Evolutionary conservation across 768 basidiomycete genomes (phyloP).

Genomic region (Naganishia vishniacii): DNA sequence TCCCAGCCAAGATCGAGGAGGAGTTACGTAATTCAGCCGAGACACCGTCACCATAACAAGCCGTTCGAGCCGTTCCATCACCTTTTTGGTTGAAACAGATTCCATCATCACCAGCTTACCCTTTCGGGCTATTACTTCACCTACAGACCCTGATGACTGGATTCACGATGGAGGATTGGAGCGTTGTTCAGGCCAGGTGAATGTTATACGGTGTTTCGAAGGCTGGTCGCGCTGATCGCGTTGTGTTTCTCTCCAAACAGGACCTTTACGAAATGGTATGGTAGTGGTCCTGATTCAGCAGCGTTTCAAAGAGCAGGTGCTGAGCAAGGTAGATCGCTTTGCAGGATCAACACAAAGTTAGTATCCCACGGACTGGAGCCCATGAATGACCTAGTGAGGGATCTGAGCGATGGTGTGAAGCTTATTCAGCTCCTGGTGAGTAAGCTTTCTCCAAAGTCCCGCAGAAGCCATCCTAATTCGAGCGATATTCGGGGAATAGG

Average conservation of each 20-base stretch:
- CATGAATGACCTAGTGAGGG: conserved; percentile 80
- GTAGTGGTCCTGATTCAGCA: conserved; percentile 5
- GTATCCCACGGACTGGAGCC: conserved; percentile 76
- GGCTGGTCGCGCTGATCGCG: no score
- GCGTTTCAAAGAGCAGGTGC: neutral
- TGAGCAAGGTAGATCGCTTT: neutral
- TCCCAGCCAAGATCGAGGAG: neutral
- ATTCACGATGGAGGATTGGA: conserved; percentile 5
- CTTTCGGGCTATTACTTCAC: neutral
- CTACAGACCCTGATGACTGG: neutral
- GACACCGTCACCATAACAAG: neutral
- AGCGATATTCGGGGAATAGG: neutral
- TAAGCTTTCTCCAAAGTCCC: neutral
- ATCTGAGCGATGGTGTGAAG: conserved; percentile 90
- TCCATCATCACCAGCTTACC: neutral
- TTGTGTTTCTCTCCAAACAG: conserved; percentile 21
- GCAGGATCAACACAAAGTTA: conserved; percentile 91
- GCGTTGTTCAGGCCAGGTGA: conserved; percentile 5
- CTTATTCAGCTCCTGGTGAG: conserved; percentile 62
- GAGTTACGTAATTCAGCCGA: neutral
- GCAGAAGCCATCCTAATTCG: neutral
- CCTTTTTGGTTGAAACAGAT: neutral
- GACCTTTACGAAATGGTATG: conserved; percentile 48
- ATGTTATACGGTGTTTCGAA: neutral
- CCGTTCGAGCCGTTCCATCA: no score